Percentiles rank a stretch among this genome's conserved stretches.
These are phyloP conservation scores for Peronospora belbahrii DNA, from an alignment of 352 stramenopile genomes.

Conservation along the genomic window DNA sequence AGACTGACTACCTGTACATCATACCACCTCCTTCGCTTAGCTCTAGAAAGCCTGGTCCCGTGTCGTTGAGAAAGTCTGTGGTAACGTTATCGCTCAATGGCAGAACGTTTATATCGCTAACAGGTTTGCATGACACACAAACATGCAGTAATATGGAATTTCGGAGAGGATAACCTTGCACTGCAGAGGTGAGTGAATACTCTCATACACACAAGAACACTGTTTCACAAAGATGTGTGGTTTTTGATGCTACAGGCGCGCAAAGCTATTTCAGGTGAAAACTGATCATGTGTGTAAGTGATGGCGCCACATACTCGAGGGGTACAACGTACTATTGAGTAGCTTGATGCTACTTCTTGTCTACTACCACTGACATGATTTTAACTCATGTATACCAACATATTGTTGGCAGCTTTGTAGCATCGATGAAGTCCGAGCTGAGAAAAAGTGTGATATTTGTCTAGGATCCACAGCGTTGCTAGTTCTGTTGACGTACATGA, in stretches of 20 bases:
- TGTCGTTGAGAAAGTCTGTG: constrained; percentile 72
- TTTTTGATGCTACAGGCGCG: constrained; percentile 28
- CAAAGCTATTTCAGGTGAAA: constrained; percentile 63
- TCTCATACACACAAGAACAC: background rate
- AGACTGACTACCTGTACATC: constrained; percentile 75
- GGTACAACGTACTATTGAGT: constrained; percentile 40
- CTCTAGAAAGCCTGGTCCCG: constrained; percentile 45
- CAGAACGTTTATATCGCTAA: background rate
- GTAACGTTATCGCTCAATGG: background rate
- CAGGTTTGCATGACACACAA: background rate
- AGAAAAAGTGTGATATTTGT: constrained; percentile 67
- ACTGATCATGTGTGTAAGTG: constrained; percentile 94
- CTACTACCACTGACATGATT: background rate
- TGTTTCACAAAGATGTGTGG: background rate
- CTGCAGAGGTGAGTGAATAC: constrained; percentile 9
- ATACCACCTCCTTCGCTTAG: constrained; percentile 58
- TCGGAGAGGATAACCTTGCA: constrained; percentile 23
- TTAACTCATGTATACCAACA: no score
- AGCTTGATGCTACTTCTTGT: background rate
- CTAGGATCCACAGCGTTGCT: constrained; percentile 68
- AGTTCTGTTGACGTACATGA: constrained; percentile 46
- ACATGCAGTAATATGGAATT: constrained; percentile 34
- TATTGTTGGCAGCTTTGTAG: constrained; percentile 47
- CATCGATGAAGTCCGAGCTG: constrained; percentile 63
- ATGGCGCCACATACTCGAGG: constrained; percentile 92